phyloP scores from a whole-genome alignment of 2,329 filamentous ascomycete genomes.

The Apiospora saccharicola region DNA sequence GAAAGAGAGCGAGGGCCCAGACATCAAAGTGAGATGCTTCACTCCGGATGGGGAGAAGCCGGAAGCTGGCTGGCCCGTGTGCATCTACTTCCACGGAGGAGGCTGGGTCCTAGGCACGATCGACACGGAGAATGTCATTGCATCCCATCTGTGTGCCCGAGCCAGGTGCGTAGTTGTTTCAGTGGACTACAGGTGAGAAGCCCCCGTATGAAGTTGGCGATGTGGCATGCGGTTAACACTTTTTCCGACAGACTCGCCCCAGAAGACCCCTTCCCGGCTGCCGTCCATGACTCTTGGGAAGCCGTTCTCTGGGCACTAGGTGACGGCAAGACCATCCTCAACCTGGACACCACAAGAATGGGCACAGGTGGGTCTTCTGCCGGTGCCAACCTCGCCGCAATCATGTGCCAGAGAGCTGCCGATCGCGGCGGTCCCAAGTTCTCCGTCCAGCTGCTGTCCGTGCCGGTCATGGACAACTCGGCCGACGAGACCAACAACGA shows the following conservation, averaged over 20 bases:
- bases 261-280: conserved; percentile 63
- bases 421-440: conserved; percentile 46
- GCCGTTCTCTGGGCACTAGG: conserved; percentile 55
- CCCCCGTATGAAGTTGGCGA: not conserved
- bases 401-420: conserved; percentile 59
- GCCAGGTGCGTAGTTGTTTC: conserved; percentile 61
- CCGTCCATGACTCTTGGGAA: conserved; percentile 65
- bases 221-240: conserved; percentile 26
- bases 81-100: conserved; percentile 65
- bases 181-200: conserved; percentile 59
- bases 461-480: conserved; percentile 66
- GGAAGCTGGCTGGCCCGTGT: conserved; percentile 59
- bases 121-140: conserved; percentile 64
- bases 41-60: conserved; percentile 55
- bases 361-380: conserved; percentile 60
- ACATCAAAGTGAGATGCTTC: conserved; percentile 58
- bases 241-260: conserved; percentile 55
- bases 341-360: conserved; percentile 52
- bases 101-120: conserved; percentile 67
- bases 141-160: conserved; percentile 59
- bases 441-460: conserved; percentile 59
- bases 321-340: conserved; percentile 38
- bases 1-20: conserved; percentile 53
- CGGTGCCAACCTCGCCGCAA: conserved; percentile 59
- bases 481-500: conserved; percentile 51